Evolutionary conservation across 768 basidiomycete genomes (phyloP), one percentile per base, ranked within the genome.

Genomic region (Gymnopilus junonius): DNA sequence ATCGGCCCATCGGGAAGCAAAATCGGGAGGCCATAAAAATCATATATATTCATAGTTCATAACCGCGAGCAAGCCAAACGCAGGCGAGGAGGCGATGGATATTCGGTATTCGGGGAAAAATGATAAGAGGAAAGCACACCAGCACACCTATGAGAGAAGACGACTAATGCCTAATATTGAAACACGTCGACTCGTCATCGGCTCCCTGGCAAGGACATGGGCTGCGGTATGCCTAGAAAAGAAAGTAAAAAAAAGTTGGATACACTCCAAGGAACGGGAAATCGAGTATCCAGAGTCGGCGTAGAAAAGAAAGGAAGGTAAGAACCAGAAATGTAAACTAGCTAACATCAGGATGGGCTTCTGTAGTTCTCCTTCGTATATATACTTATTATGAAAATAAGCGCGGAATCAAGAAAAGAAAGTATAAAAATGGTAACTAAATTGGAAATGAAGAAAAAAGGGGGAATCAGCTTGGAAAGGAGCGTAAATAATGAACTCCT

Each of bases 1-100:
- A n/a, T n/a, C n/a, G n/a, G n/a, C n/a, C n/a, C n/a, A n/a, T n/a
- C n/a, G n/a, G n/a, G n/a, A n/a, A n/a, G n/a, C n/a, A n/a, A n/a
- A n/a, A n/a, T n/a, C n/a, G n/a, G 45, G 12, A n/a, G 23, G 40
- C 39, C 45, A 50, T 37, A 50, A 48, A 59, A 59, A 37, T 15
- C 45, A 59, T 59, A 59, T 59, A 35, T 59, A 59, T 59, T 59
- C 45, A 59, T 10, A 27, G 15, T 35, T 27, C 31, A 59, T 17
- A 35, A 21, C n/a, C 32, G 32, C 15, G 10, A 35, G 34, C 45
- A 20, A 50, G 29, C 8, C 25, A 29, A 34, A n/a, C 21, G 34
- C 25, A 50, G 32, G 23, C 40, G 35, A 35, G 1, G 35, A 10
- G 10, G 3, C 4, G 1, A 20, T 5, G n/a, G 40, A 5, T n/a